phyloP scores from a whole-genome alignment of 2,329 filamentous ascomycete genomes.

The Diplodia scrobiculata region DNA sequence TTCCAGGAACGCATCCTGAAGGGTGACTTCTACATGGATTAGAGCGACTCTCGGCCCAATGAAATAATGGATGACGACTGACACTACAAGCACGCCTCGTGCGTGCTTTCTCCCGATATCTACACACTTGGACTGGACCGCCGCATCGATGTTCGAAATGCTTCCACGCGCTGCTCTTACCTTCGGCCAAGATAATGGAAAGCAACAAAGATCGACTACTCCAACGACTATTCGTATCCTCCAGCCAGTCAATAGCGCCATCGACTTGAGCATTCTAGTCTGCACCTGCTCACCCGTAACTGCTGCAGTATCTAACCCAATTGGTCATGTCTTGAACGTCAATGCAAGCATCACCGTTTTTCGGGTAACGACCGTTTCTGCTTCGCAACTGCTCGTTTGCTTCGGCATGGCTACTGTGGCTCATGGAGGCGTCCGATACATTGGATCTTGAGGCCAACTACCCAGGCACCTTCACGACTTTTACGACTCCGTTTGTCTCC shows the following conservation, averaged over 20 bases:
- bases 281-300: not conserved
- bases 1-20: constrained; percentile 97
- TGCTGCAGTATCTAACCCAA: not conserved
- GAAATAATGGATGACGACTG: not conserved
- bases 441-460: not conserved
- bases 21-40: constrained; percentile 98
- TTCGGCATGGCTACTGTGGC: not conserved
- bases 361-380: constrained; percentile 4
- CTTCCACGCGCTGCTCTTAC: not conserved
- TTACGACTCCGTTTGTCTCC: constrained; percentile 4
- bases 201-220: constrained; percentile 15
- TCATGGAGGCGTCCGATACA: not conserved
- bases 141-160: constrained; percentile 10
- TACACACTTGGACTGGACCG: not conserved
- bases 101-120: not conserved
- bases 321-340: constrained; percentile 1
- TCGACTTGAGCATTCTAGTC: constrained; percentile 3
- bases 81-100: not conserved
- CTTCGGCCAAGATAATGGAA: not conserved
- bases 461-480: not conserved
- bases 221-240: constrained; percentile 9
- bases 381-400: not conserved
- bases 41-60: constrained; percentile 31
- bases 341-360: constrained; percentile 3
- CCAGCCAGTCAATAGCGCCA: not conserved